Conservation (phyloP, 345 rosid species). For the Acer campestre region DNA sequence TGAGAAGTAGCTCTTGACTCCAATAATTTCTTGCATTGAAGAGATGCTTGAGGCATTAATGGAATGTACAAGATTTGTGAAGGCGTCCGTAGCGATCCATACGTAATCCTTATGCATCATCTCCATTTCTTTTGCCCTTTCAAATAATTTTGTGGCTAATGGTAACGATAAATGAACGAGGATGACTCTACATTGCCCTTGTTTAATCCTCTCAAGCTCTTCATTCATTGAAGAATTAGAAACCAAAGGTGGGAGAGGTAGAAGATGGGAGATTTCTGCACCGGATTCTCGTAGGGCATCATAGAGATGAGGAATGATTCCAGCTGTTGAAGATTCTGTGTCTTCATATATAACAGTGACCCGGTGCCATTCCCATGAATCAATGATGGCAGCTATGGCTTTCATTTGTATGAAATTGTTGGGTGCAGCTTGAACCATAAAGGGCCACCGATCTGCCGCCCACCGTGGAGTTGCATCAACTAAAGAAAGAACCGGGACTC, state of each 20-base stretch:
- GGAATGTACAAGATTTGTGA: slow-evolving; percentile 25
- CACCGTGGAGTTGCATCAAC: slow-evolving; percentile 17
- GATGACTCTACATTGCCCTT: slow-evolving; percentile 30
- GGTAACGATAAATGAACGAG: slow-evolving; percentile 24
- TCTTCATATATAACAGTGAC: slow-evolving; percentile 14
- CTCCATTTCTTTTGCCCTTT: slow-evolving; percentile 24
- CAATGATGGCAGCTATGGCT: slow-evolving; percentile 15
- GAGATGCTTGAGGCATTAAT: slow-evolving; percentile 15
- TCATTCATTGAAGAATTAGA: slow-evolving; percentile 3
- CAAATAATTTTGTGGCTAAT: slow-evolving; percentile 14
- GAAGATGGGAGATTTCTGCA: background rate
- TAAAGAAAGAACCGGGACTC: slow-evolving; percentile 14
- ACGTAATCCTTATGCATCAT: slow-evolving; percentile 36
- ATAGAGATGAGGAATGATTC: slow-evolving; percentile 9
- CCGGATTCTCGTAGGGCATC: background rate
- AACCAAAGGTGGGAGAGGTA: slow-evolving; percentile 7
- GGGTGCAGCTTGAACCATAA: slow-evolving; percentile 10
- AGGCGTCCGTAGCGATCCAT: slow-evolving; percentile 33
- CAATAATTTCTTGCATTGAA: slow-evolving; percentile 30
- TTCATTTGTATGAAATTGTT: slow-evolving; percentile 7
- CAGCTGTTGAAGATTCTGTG: slow-evolving; percentile 1
- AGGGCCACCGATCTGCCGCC: slow-evolving; percentile 21
- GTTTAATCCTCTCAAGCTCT: slow-evolving; percentile 15
- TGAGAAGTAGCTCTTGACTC: slow-evolving; percentile 23
- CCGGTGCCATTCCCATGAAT: slow-evolving; percentile 20